Percentiles rank a stretch among this genome's conserved stretches.
These are phyloP conservation scores for Fraxinus latifolia DNA, from an alignment of 305 asterid species.

Conservation along the genomic window DNA sequence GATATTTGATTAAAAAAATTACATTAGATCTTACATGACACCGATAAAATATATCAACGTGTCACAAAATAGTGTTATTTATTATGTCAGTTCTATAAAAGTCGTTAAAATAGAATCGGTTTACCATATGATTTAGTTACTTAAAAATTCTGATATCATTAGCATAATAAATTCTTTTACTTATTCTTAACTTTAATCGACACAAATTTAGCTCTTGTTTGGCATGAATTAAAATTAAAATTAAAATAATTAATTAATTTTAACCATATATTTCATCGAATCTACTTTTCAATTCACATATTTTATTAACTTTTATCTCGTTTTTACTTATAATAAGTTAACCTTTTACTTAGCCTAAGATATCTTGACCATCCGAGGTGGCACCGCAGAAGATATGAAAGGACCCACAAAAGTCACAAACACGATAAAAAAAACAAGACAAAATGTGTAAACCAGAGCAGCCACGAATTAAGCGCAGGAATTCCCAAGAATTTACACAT, in stretches of 20 bases:
- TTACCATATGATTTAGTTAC: too few relatives aligned
- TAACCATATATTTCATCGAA: too few relatives aligned
- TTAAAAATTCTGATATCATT: neutral
- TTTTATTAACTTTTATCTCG: too few relatives aligned
- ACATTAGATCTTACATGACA: too few relatives aligned
- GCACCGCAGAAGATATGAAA: conserved; percentile 11
- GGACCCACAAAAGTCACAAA: neutral
- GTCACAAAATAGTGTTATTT: too few relatives aligned
- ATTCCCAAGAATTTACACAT: conserved; percentile 44
- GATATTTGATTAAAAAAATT: too few relatives aligned
- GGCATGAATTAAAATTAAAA: neutral
- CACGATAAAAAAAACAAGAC: neutral
- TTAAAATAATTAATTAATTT: too few relatives aligned
- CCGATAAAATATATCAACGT: too few relatives aligned
- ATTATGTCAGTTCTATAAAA: too few relatives aligned
- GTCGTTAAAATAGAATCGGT: too few relatives aligned
- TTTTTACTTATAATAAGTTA: neutral
- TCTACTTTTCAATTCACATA: neutral
- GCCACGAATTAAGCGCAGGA: conserved; percentile 39
- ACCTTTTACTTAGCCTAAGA: neutral
- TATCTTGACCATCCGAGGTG: conserved; percentile 35
- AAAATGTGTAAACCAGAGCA: conserved; percentile 33
- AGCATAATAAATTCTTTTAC: neutral
- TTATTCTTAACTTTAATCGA: neutral
- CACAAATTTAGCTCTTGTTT: neutral